Evolutionary conservation across 768 basidiomycete species (phyloP).

Genomic region (Trametes cinnabarina): DNA sequence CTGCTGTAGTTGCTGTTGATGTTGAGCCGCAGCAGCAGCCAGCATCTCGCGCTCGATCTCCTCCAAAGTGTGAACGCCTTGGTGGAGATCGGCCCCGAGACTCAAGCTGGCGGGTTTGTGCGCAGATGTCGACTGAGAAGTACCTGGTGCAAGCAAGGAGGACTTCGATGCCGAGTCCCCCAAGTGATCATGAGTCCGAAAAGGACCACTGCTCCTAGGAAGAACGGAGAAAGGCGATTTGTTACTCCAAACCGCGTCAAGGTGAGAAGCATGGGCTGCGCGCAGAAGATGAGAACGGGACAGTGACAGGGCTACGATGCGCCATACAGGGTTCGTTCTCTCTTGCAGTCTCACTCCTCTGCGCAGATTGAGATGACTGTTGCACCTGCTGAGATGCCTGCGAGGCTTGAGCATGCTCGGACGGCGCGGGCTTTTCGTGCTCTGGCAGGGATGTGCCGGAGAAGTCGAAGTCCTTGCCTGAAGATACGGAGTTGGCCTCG

Average conservation of each 20-base stretch:
- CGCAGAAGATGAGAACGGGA: slow-evolving; percentile 27
- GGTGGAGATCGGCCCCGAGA: slow-evolving; percentile 18
- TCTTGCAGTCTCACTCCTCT: neutral
- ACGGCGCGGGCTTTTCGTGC: slow-evolving; percentile 22
- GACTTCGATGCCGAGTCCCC: slow-evolving; percentile 14
- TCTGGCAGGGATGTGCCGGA: slow-evolving; percentile 43
- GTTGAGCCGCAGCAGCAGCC: slow-evolving; percentile 42
- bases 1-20: slow-evolving; percentile 21
- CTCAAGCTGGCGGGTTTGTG: slow-evolving; percentile 19
- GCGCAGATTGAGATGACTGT: slow-evolving; percentile 9
- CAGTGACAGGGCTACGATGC: slow-evolving; percentile 18
- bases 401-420: slow-evolving; percentile 10
- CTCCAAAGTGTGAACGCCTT: slow-evolving; percentile 58
- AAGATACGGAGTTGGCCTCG: neutral
- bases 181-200: slow-evolving; percentile 39
- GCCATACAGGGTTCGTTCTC: slow-evolving; percentile 30
- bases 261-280: slow-evolving; percentile 42
- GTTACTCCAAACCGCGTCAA: slow-evolving; percentile 82
- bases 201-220: slow-evolving; percentile 50
- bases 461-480: slow-evolving; percentile 94
- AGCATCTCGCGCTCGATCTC: slow-evolving; percentile 87
- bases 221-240: slow-evolving; percentile 73
- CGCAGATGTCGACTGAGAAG: slow-evolving; percentile 20
- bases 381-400: slow-evolving; percentile 12
- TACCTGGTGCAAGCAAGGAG: slow-evolving; percentile 26